Conservation (phyloP, 352 stramenopile species). For the Globisporangium lucens region DNA sequence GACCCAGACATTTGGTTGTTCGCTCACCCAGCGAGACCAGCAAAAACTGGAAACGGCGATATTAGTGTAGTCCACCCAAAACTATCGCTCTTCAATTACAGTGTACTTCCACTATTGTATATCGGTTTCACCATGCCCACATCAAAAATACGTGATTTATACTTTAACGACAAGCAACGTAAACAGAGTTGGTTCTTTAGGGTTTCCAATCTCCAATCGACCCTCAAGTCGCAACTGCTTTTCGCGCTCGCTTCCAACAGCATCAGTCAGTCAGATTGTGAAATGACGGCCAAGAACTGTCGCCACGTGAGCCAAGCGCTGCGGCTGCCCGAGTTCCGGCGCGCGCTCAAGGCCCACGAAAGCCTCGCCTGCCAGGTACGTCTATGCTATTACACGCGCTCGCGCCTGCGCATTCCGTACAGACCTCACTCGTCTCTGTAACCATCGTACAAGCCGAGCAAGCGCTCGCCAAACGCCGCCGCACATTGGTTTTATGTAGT, state of each 20-base stretch:
- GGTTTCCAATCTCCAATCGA: neutral
- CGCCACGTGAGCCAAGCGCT: slow-evolving; percentile 56
- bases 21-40: no score
- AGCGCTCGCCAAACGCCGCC: neutral
- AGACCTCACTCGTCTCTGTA: neutral
- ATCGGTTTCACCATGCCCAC: neutral
- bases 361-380: slow-evolving; percentile 40
- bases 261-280: neutral
- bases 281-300: slow-evolving; percentile 40
- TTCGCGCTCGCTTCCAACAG: neutral
- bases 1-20: no score
- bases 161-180: neutral
- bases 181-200: neutral
- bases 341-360: slow-evolving; percentile 45
- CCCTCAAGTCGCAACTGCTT: neutral
- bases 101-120: neutral
- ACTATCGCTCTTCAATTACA: neutral
- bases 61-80: neutral
- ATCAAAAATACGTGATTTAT: accelerated
- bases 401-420: neutral
- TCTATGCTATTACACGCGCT: neutral
- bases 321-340: slow-evolving; percentile 44
- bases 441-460: neutral
- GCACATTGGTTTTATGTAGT: neutral
- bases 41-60: neutral